Percentiles rank a stretch among this genome's conserved stretches.
phyloP scores from a whole-genome alignment of 495 filamentous ascomycete species.

The Penicillium herquei region DNA sequence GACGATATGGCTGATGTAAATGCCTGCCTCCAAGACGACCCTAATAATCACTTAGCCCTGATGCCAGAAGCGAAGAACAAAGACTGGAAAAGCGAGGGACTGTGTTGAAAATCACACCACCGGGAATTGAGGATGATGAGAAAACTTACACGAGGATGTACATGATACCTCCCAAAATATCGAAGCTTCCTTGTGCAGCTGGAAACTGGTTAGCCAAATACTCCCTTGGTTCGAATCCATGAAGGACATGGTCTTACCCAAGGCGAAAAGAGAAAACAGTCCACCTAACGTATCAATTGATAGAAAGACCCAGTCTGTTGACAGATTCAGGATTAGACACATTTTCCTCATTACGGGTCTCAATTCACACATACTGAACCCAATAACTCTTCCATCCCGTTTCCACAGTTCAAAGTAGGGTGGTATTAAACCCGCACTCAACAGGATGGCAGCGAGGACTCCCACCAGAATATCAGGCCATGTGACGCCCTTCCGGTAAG shows the following conservation, averaged over 20 bases:
- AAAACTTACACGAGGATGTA: conserved; percentile 63
- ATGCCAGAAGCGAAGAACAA: no score
- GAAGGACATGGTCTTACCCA: conserved; percentile 44
- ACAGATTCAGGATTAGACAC: not conserved
- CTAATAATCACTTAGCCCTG: conserved; percentile 27
- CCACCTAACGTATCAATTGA: conserved; percentile 69
- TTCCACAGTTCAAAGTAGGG: conserved; percentile 75
- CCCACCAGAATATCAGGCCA: conserved; percentile 63
- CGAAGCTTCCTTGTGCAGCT: conserved; percentile 69
- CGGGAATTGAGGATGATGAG: not conserved
- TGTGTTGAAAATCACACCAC: no score
- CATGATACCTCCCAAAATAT: conserved; percentile 64
- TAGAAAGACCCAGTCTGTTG: conserved; percentile 60
- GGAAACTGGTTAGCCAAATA: conserved; percentile 5
- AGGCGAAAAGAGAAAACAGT: conserved; percentile 71
- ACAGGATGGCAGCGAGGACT: conserved; percentile 56
- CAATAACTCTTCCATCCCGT: conserved; percentile 64
- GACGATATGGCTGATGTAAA: conserved; percentile 65
- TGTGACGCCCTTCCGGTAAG: conserved; percentile 51
- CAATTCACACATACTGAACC: conserved; percentile 53
- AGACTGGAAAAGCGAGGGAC: no score
- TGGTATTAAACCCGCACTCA: conserved; percentile 62
- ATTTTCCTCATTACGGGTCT: not conserved
- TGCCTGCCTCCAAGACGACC: conserved; percentile 63
- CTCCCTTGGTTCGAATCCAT: not conserved